phyloP scores from a whole-genome alignment of 108 stramenopile species.

The Seminavis robusta region DNA sequence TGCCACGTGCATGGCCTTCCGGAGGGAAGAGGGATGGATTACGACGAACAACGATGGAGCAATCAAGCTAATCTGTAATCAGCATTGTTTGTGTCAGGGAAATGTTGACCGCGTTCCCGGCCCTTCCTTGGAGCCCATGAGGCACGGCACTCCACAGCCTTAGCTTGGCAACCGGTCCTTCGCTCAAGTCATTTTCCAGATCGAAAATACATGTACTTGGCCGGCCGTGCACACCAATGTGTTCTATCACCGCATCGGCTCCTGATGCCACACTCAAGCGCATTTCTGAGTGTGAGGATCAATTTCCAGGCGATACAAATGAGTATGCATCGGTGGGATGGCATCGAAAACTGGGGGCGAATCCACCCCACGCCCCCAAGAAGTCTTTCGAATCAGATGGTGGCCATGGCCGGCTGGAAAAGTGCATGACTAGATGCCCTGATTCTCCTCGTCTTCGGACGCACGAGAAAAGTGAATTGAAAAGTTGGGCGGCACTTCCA shows the following conservation, averaged over 20 bases:
- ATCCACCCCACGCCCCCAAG: constrained; percentile 65
- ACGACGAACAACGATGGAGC: too few relatives aligned
- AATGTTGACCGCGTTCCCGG: too few relatives aligned
- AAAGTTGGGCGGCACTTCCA: constrained; percentile 53
- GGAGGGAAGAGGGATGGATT: too few relatives aligned
- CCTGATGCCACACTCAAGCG: too few relatives aligned
- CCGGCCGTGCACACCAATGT: too few relatives aligned
- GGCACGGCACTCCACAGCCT: constrained; percentile 44
- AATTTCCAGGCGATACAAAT: constrained; percentile 49
- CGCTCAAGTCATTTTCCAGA: constrained; percentile 38
- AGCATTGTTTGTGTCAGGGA: too few relatives aligned
- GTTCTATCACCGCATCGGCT: too few relatives aligned
- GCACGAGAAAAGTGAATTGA: constrained; percentile 62
- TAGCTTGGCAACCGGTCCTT: constrained; percentile 44
- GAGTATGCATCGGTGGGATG: constrained; percentile 51
- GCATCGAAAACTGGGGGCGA: constrained; percentile 39
- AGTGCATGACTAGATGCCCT: constrained; percentile 44
- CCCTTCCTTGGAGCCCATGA: constrained; percentile 63
- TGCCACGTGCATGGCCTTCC: too few relatives aligned
- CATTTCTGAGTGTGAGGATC: constrained; percentile 31
- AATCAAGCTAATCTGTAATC: too few relatives aligned
- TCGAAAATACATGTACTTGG: too few relatives aligned
- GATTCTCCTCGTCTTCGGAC: constrained; percentile 54
- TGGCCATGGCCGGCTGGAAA: constrained; percentile 69
- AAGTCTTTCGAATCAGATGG: constrained; percentile 52